phyloP scores from a whole-genome alignment of 306 rosid genomes.

The Arachis hypogaea region DNA sequence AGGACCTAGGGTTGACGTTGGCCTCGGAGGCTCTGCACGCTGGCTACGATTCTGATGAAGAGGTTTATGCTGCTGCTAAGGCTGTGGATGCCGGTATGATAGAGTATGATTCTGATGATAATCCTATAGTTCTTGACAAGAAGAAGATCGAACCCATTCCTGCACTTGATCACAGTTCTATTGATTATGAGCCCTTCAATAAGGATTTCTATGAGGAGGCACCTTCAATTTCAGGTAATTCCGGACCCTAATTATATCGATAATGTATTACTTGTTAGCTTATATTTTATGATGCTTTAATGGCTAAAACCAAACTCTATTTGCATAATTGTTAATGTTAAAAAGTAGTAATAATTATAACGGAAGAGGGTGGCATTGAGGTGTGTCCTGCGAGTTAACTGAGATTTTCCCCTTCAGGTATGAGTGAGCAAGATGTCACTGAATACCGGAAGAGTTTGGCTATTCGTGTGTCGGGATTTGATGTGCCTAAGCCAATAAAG shows the following conservation, averaged over 20 bases:
- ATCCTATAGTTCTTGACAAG: slow-evolving; percentile 74
- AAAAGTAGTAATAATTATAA: too few species aligned
- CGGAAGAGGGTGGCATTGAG: slow-evolving; percentile 13
- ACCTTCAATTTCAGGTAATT: slow-evolving; percentile 78
- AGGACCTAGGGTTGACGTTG: slow-evolving; percentile 79
- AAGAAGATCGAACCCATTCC: slow-evolving; percentile 90
- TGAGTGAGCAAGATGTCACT: slow-evolving; percentile 85
- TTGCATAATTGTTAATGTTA: not conserved
- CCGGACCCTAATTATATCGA: slow-evolving; percentile 1
- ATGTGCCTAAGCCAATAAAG: slow-evolving; percentile 84
- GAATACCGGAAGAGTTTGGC: slow-evolving; percentile 87
- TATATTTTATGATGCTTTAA: not conserved
- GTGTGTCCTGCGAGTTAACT: not conserved
- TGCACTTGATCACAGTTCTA: slow-evolving; percentile 78
- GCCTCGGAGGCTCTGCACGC: slow-evolving; percentile 91
- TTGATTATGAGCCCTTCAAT: slow-evolving; percentile 80
- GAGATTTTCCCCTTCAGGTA: slow-evolving; percentile 50
- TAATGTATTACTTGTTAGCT: not conserved
- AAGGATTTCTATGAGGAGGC: slow-evolving; percentile 94
- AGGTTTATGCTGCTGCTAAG: slow-evolving; percentile 98
- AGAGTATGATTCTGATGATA: slow-evolving; percentile 95
- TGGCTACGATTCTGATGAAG: slow-evolving; percentile 93
- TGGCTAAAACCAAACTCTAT: slow-evolving; percentile 9
- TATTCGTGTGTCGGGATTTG: slow-evolving; percentile 90
- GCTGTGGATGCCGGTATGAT: slow-evolving; percentile 91